Conservation (phyloP, 257 asterid species). For the Penstemon newberryi region DNA sequence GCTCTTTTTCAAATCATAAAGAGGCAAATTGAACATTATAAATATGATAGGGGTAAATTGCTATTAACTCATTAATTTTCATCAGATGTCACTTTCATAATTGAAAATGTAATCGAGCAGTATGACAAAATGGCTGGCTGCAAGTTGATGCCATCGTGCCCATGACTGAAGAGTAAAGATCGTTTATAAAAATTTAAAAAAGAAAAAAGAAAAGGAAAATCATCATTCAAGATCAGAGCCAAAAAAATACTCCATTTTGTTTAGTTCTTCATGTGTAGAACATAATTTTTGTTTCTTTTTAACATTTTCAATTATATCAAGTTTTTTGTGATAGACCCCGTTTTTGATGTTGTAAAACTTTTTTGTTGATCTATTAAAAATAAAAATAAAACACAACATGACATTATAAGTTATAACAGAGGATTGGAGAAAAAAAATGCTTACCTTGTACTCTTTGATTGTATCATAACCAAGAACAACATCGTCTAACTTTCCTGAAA, state of each 20-base stretch:
- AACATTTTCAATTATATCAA: neutral
- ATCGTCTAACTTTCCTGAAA: slow-evolving; percentile 62
- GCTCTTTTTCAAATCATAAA: too few relatives aligned
- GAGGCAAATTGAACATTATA: too few relatives aligned
- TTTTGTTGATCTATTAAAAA: neutral
- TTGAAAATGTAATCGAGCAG: neutral
- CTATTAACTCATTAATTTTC: neutral
- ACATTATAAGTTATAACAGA: neutral
- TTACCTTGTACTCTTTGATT: slow-evolving; percentile 53
- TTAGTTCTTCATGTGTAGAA: too few relatives aligned
- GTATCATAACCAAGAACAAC: slow-evolving; percentile 86
- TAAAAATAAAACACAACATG: neutral
- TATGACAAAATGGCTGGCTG: slow-evolving; percentile 17
- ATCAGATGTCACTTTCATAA: slow-evolving; percentile 22
- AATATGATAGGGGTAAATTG: too few relatives aligned
- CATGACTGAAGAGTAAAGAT: neutral
- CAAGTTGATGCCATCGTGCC: slow-evolving; percentile 7
- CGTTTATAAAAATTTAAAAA: neutral
- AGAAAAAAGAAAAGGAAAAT: neutral
- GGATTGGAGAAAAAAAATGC: neutral
- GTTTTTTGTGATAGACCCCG: too few relatives aligned
- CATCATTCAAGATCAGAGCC: slow-evolving; percentile 6
- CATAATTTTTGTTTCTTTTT: neutral
- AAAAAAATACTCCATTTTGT: neutral
- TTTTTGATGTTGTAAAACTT: too few relatives aligned